phyloP scores from a whole-genome alignment of 1,139 yeast species.

The Pneumocystis murina region DNA sequence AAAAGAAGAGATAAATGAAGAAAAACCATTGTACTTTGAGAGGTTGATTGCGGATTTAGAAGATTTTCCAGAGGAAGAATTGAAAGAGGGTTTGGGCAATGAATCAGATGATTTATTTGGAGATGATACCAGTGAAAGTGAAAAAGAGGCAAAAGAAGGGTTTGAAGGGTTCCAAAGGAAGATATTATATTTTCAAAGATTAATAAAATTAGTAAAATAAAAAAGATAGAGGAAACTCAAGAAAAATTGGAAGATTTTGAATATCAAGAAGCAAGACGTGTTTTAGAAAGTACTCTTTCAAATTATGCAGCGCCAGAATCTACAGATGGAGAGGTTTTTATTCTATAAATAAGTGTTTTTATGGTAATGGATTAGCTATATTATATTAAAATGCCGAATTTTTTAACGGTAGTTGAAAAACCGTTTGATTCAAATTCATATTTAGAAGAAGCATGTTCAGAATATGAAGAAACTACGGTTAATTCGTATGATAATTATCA shows the following conservation, averaged over 20 bases:
- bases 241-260: neutral
- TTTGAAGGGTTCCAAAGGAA: no score
- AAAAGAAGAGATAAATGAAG: neutral
- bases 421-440: slow-evolving; percentile 74
- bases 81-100: neutral
- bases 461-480: neutral
- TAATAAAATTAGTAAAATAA: no score
- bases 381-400: slow-evolving; percentile 59
- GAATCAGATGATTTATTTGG: neutral
- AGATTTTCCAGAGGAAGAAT: neutral
- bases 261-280: neutral
- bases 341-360: neutral
- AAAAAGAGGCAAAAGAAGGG: neutral
- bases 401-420: slow-evolving; percentile 63
- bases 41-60: no score
- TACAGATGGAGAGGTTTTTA: neutral
- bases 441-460: slow-evolving; percentile 27
- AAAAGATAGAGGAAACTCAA: no score
- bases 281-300: neutral
- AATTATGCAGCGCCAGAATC: neutral
- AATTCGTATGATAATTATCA: slow-evolving; percentile 16
- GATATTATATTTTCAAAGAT: no score
- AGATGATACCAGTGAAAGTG: neutral
- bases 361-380: neutral
- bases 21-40: no score